Base-by-base conservation (phyloP, 2,329 filamentous ascomycete species). In the Colletotrichum lindemuthianum region DNA sequence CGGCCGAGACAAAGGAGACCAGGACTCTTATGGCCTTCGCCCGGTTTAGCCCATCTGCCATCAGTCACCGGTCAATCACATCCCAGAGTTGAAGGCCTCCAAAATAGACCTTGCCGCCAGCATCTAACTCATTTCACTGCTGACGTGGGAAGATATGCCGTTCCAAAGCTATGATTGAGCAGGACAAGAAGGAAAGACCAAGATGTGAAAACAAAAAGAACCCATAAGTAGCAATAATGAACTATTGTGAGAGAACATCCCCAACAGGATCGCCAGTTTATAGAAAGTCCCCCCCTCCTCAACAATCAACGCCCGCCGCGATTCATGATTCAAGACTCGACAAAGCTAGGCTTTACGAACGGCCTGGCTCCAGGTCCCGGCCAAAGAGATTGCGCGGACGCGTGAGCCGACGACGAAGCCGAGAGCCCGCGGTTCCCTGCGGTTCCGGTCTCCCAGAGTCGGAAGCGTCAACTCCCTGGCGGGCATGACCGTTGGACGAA, bases 1-100 rank as follows among this genome's bases (percentile, higher is more conserved):
- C 61, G 39, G 65, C 68, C 68, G 63, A 68, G 6, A 69, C 67
- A 44, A 70, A 68, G 8, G 66, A 70, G 0, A 69, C 36, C 32
- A 69, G 66, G 6, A 67, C 59, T 2, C 64, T 54, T 13, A 51
- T 56, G 12, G 53, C 49, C 60, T 63, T 41, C 44, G 39, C 32
- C 8, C 3, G 7, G 15, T 13, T 49, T 56, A 56, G 53, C 33
- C 32, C 10, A 15, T n/a, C 33, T 43, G 32, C 39, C 63, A 33
- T 15, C 15, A 12, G 8, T 50, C n/a, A 37, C 7, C 33, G 33
- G 49, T 47, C 5, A 8, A 16, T 15, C 15, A 16, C 37, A 16
- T 15, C 15, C 68, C 54, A 56, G 69, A 69, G 1, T 67, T 64
- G 2, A 71, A 69, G 2, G 24, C 5, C 4, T 24, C 24, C 24